phyloP scores from a whole-genome alignment of 2,329 filamentous ascomycete species.

The Metarhizium rileyi region DNA sequence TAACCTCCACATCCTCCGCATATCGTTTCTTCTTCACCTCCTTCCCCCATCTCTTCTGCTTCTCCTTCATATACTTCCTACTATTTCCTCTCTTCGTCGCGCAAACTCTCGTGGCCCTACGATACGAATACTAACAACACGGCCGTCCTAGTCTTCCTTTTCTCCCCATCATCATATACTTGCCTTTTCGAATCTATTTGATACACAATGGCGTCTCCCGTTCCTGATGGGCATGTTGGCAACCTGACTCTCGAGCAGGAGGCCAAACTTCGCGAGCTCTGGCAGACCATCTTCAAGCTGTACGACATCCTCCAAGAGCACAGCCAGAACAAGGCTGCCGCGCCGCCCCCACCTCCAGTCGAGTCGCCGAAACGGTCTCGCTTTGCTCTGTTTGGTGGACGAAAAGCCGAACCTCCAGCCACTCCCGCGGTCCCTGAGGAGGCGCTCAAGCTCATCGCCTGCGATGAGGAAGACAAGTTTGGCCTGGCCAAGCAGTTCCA shows the following conservation, averaged over 20 bases:
- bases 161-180: background rate
- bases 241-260: conserved; percentile 16
- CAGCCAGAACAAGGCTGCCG: background rate
- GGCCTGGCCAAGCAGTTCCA: conserved; percentile 8
- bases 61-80: too few relatives aligned
- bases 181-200: too few relatives aligned
- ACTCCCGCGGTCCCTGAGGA: conserved; percentile 2
- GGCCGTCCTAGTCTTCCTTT: background rate
- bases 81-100: too few relatives aligned
- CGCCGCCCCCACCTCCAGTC: background rate
- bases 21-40: too few relatives aligned
- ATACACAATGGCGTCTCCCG: background rate
- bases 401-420: background rate
- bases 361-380: conserved; percentile 7
- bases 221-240: conserved; percentile 11
- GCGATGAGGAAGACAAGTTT: conserved; percentile 5
- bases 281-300: conserved; percentile 14
- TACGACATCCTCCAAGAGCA: conserved; percentile 9
- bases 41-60: too few relatives aligned
- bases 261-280: conserved; percentile 15
- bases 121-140: too few relatives aligned
- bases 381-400: conserved; percentile 4
- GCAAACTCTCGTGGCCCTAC: too few relatives aligned
- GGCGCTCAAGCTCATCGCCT: conserved; percentile 5
- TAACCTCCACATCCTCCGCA: too few relatives aligned